phyloP scores from a whole-genome alignment of 2,329 filamentous ascomycete species.

The Botryotinia narcissicola region DNA sequence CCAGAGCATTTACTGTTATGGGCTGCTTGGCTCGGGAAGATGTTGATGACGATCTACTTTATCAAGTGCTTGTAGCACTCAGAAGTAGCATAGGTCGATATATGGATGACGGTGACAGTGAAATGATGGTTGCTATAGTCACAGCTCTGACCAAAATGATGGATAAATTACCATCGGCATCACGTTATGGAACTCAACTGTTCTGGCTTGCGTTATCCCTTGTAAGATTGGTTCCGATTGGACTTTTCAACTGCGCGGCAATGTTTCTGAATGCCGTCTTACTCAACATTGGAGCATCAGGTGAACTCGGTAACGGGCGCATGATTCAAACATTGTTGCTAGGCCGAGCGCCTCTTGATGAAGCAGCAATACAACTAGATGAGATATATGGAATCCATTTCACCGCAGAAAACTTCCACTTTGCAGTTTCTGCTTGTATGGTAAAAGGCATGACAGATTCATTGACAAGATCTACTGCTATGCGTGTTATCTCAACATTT shows the following conservation, averaged over 20 bases:
- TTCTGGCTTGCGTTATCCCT: constrained; percentile 70
- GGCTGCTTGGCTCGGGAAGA: constrained; percentile 68
- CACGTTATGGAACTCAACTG: constrained; percentile 65
- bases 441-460: constrained; percentile 63
- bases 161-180: constrained; percentile 63
- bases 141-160: constrained; percentile 70
- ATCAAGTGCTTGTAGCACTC: constrained; percentile 67
- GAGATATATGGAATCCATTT: constrained; percentile 66
- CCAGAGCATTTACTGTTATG: constrained; percentile 68
- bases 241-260: constrained; percentile 64
- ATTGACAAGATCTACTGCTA: constrained; percentile 55
- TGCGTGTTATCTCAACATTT: constrained; percentile 61
- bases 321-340: constrained; percentile 61
- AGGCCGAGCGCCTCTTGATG: constrained; percentile 58
- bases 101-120: constrained; percentile 60
- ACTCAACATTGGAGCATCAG: constrained; percentile 60
- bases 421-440: constrained; percentile 62
- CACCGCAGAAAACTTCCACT: constrained; percentile 62
- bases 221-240: constrained; percentile 59
- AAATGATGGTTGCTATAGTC: constrained; percentile 68
- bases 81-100: constrained; percentile 64
- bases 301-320: constrained; percentile 56
- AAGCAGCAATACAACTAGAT: constrained; percentile 60
- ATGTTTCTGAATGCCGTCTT: constrained; percentile 64
- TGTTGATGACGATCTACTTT: constrained; percentile 68